Base-by-base conservation (phyloP, 176 grass and related monocot species). In the Puya raimondii region DNA sequence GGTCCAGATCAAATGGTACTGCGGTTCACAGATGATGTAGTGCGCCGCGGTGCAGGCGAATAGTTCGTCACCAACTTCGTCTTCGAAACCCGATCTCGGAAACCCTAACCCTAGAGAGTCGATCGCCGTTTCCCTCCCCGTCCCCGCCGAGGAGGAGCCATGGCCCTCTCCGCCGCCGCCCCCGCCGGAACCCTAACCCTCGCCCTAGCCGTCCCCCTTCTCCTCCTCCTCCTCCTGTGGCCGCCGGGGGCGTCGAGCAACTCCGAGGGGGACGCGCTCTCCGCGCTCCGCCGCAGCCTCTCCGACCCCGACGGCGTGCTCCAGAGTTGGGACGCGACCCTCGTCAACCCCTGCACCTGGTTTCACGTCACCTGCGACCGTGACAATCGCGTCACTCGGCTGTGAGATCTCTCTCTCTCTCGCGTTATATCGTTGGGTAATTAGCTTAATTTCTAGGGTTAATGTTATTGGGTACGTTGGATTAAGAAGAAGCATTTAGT, bases 291-390 rank as follows among this genome's bases (percentile, higher is more conserved):
- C 49, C 71, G 81, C 65, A 87, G 94, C 79, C 85, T 99, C 21
- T 66, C 77, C 53, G 94, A 92, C 78, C 94, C 94, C 69, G 87
- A 81, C 83, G 84, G 84, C 70, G 92, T 91, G 54, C 85, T 96
- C 16, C 92, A 96, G 78, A 96, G 88, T 81, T 96, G 92, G 92
- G 86, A 96, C 73, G 86, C 92, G 26, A 91, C 81, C 20, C 92
- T 91, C 66, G 92, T 96, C 81, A 91, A 96, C 81, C 83, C 94
- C 16, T 93, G 94, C 79, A 99, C 94, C 74, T 99, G 94, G 94
- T 93, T 94, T 80, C 90, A 99, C 64, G 95, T 94, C 78, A 93
- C 95, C 64, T 91, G 95, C 77, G 87, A 91, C 72, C 53, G 56
- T 66, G 87, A 80, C 27, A 88, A 93, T 82, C 89, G 80, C 18